These are phyloP conservation scores for Termitomyces sp. DNA, from an alignment of 768 basidiomycete genomes.

Conservation along the genomic window DNA sequence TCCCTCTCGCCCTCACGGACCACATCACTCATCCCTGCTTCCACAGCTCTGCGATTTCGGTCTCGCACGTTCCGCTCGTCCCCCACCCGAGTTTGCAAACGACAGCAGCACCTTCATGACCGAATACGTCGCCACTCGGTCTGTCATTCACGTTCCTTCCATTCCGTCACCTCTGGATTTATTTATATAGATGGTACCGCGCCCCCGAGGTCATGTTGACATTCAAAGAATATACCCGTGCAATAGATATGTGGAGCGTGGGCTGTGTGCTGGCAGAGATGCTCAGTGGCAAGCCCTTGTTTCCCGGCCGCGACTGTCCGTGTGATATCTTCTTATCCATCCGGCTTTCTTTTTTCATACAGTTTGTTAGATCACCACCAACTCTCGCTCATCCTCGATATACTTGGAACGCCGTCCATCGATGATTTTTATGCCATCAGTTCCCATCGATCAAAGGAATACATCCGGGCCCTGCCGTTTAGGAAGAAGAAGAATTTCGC, in stretches of 20 bases:
- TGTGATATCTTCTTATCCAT: conserved; percentile 6
- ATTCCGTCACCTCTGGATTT: too few relatives aligned
- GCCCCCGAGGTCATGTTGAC: conserved; percentile 98
- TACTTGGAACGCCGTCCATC: conserved; percentile 86
- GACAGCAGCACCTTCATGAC: conserved; percentile 82
- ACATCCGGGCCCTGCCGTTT: conserved; percentile 86
- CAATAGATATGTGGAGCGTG: conserved; percentile 85
- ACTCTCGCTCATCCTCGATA: conserved; percentile 86
- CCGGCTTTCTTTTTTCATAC: background rate
- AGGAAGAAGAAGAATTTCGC: conserved; percentile 71
- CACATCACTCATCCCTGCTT: background rate
- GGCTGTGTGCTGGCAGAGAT: conserved; percentile 89
- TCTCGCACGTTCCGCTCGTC: conserved; percentile 74
- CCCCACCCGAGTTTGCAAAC: conserved; percentile 65
- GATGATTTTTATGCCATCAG: conserved; percentile 96
- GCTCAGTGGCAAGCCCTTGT: conserved; percentile 87
- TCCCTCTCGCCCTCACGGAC: conserved; percentile 2
- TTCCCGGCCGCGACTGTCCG: conserved; percentile 92
- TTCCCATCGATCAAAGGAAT: conserved; percentile 72
- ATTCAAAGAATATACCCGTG: conserved; percentile 91
- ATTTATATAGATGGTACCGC: conserved; percentile 80
- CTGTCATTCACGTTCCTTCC: conserved; percentile 14
- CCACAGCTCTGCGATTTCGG: conserved; percentile 80
- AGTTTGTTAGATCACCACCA: conserved; percentile 77
- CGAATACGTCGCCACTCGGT: conserved; percentile 95